phyloP scores from a whole-genome alignment of 352 stramenopile species.

The Globisporangium irregulare region DNA sequence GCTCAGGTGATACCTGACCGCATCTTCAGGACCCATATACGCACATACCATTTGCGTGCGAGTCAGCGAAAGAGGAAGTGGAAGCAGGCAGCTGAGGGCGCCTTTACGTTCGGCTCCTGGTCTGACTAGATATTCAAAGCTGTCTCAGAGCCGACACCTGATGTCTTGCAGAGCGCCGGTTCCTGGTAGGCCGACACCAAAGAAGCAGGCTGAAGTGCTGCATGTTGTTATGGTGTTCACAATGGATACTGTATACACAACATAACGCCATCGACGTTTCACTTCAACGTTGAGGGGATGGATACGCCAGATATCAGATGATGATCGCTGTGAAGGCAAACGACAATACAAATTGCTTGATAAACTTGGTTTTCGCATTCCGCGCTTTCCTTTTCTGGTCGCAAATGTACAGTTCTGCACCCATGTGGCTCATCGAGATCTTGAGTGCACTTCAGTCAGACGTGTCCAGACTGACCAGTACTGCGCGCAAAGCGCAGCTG shows the following conservation, averaged over 20 bases:
- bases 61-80: constrained; percentile 1
- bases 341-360: too few relatives aligned
- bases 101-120: not conserved
- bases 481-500: not conserved
- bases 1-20: not conserved
- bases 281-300: not conserved
- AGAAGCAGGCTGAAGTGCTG: not conserved
- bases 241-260: not conserved
- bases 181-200: not conserved
- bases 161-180: not conserved
- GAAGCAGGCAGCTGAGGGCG: not conserved
- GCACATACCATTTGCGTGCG: not conserved
- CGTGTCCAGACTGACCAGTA: not conserved
- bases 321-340: too few relatives aligned
- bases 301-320: constrained; percentile 4
- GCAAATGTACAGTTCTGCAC: constrained; percentile 1
- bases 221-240: not conserved
- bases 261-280: constrained; percentile 2
- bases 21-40: not conserved
- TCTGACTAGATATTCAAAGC: not conserved
- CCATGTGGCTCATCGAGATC: not conserved
- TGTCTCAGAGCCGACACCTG: not conserved
- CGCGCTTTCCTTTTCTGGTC: not conserved
- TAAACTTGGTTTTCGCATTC: not conserved
- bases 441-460: not conserved